These are phyloP conservation scores for Epichloe scottii DNA, from an alignment of 2,329 filamentous ascomycete species.

Conservation along the genomic window DNA sequence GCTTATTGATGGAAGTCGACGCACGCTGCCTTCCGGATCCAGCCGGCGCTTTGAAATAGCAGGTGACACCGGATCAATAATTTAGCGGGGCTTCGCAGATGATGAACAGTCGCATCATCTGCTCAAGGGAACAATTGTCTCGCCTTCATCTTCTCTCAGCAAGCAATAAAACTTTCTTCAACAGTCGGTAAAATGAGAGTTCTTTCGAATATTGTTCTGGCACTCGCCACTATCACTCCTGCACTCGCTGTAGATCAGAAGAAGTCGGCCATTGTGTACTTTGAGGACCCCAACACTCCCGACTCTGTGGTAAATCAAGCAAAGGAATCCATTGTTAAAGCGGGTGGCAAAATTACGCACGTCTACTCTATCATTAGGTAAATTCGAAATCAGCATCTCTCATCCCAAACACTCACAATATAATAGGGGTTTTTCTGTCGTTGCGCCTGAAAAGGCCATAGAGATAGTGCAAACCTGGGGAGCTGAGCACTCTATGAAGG, in stretches of 20 bases:
- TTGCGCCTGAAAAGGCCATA: constrained; percentile 56
- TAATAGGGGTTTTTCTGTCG: constrained; percentile 62
- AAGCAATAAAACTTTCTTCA: neutral
- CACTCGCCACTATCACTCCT: constrained; percentile 46
- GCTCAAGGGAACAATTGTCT: neutral
- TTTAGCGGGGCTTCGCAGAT: neutral
- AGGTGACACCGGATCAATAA: neutral
- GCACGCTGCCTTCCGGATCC: neutral
- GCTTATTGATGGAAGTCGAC: no score
- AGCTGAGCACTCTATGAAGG: constrained; percentile 29
- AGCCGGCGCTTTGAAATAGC: neutral
- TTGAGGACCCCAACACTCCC: constrained; percentile 52
- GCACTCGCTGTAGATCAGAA: constrained; percentile 50
- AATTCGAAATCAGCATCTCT: constrained; percentile 16
- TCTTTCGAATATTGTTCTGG: constrained; percentile 35
- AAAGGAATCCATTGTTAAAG: constrained; percentile 55
- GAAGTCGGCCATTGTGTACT: constrained; percentile 69
- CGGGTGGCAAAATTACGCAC: constrained; percentile 69
- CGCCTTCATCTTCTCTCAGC: neutral
- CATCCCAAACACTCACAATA: constrained; percentile 13
- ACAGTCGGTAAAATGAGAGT: constrained; percentile 47
- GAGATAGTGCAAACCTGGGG: constrained; percentile 53
- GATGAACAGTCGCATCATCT: neutral
- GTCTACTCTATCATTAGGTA: constrained; percentile 59
- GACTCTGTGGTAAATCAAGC: constrained; percentile 56